Evolutionary conservation across 73 alveolate genomes (phyloP).

Genomic region (Symbiodinium pilosum): DNA sequence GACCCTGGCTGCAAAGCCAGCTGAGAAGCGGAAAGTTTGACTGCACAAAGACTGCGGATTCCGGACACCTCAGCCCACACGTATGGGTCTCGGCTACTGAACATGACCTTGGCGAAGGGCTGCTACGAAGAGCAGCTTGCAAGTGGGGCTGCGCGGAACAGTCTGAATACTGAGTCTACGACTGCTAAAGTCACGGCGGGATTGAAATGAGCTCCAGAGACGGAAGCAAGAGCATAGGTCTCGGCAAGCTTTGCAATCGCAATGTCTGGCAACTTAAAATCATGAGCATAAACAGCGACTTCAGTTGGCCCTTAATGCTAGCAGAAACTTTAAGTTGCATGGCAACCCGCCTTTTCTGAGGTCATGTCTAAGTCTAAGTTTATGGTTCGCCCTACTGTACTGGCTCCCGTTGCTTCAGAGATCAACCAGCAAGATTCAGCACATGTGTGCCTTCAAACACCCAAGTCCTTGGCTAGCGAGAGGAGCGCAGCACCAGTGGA

Average conservation of each 20-base stretch:
- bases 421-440: too few species aligned
- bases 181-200: slow-evolving; percentile 66
- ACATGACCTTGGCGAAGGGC: not conserved
- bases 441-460: too few species aligned
- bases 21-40: not conserved
- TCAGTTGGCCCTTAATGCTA: too few species aligned
- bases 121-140: too few species aligned
- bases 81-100: slow-evolving; percentile 29
- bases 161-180: not conserved
- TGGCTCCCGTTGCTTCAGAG: too few species aligned
- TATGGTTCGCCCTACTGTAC: not conserved
- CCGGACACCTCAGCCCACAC: slow-evolving; percentile 64
- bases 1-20: slow-evolving; percentile 44
- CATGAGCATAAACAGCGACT: too few species aligned
- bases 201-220: slow-evolving; percentile 63
- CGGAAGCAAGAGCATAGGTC: slow-evolving; percentile 65
- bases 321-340: too few species aligned
- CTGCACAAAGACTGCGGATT: not conserved
- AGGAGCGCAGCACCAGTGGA: slow-evolving; percentile 64
- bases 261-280: not conserved
- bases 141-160: too few species aligned
- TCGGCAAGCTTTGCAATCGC: not conserved
- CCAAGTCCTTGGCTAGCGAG: slow-evolving; percentile 11
- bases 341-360: not conserved
- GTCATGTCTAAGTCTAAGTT: not conserved